phyloP scores from a whole-genome alignment of 768 basidiomycete genomes.

The Termitomyces sp. region DNA sequence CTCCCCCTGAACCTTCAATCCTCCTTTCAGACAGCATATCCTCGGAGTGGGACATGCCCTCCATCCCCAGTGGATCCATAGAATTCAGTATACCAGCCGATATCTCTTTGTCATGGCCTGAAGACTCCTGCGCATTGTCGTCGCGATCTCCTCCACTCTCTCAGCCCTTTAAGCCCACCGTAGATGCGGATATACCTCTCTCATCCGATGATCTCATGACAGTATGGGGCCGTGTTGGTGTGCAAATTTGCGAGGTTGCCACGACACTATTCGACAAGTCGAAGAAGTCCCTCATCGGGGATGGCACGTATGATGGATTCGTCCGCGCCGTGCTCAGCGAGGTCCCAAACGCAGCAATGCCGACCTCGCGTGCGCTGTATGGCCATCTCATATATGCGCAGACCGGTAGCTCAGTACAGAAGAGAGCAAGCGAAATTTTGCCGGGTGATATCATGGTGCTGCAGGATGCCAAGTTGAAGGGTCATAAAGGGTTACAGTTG shows the following conservation, averaged over 20 bases:
- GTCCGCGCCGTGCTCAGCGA: constrained; percentile 58
- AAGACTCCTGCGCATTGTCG: constrained; percentile 37
- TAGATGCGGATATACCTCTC: constrained; percentile 29
- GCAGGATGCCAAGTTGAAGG: constrained; percentile 62
- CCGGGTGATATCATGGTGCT: constrained; percentile 81
- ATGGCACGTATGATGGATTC: constrained; percentile 81
- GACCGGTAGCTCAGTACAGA: constrained; percentile 58
- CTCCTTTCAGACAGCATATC: constrained; percentile 29
- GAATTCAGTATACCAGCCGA: constrained; percentile 45
- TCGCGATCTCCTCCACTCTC: constrained; percentile 14
- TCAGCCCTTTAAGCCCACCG: constrained; percentile 7
- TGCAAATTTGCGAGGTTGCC: constrained; percentile 68
- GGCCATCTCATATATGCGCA: constrained; percentile 79
- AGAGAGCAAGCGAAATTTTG: constrained; percentile 72
- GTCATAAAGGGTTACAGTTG: constrained; percentile 77
- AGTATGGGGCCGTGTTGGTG: constrained; percentile 70
- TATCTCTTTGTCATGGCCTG: constrained; percentile 61
- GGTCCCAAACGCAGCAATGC: constrained; percentile 55
- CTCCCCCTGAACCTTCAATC: constrained; percentile 19
- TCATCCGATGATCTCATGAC: constrained; percentile 62
- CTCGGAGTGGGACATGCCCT: constrained; percentile 62
- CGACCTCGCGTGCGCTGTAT: constrained; percentile 36
- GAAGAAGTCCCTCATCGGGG: constrained; percentile 73
- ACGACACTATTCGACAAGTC: constrained; percentile 65
- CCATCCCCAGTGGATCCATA: constrained; percentile 47